These are phyloP conservation scores for Solanum bukasovii DNA, from an alignment of 257 asterid species.

Conservation along the genomic window DNA sequence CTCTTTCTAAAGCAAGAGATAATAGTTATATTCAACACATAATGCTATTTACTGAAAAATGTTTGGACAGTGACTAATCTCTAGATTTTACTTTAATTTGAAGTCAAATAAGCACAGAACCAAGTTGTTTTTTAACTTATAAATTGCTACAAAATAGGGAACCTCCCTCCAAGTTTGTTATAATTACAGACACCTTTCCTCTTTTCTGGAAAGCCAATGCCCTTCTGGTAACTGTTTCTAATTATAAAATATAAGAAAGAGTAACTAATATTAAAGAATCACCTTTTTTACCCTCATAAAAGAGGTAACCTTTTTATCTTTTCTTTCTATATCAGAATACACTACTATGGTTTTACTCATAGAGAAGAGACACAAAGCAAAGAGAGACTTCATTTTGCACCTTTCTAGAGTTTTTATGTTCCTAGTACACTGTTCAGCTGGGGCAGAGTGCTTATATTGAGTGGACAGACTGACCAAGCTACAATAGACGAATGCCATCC, in stretches of 20 bases:
- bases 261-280: not conserved
- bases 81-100: not conserved
- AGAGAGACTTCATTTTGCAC: not conserved
- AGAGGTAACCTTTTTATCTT: not conserved
- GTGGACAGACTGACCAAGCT: not conserved
- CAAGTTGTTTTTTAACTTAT: not conserved
- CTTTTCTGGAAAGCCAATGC: not conserved
- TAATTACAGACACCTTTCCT: not conserved
- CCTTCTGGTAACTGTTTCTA: not conserved
- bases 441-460: not conserved
- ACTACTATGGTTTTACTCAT: not conserved
- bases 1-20: not conserved
- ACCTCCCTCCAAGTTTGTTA: not conserved
- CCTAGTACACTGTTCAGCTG: not conserved
- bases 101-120: not conserved
- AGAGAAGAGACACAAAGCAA: not conserved
- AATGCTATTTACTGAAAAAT: not conserved
- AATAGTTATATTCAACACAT: not conserved
- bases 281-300: not conserved
- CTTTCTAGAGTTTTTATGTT: not conserved
- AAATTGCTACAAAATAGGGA: not conserved
- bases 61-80: not conserved
- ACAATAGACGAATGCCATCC: not conserved
- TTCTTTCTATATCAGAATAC: not conserved
- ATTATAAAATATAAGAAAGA: not conserved